Evolutionary conservation across 768 basidiomycete species (phyloP).

Genomic region (Dioszegia hungarica): DNA sequence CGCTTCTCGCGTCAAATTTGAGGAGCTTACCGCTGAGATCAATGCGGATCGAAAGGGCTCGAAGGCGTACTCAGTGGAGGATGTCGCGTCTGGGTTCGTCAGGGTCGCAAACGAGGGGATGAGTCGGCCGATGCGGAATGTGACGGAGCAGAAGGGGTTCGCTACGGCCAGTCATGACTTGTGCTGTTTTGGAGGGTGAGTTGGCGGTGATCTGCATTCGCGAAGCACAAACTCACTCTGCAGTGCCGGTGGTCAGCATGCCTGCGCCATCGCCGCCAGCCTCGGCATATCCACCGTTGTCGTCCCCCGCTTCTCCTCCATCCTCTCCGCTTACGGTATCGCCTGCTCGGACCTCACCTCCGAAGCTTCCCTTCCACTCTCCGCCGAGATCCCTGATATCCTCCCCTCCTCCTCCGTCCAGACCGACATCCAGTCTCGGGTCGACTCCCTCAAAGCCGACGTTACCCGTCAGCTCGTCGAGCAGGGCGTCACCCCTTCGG

Average conservation of each 20-base stretch:
- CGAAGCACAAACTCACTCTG: conserved; percentile 47
- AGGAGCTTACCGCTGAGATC: conserved; percentile 17
- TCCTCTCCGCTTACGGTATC: conserved; percentile 87
- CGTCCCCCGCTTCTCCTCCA: conserved; percentile 86
- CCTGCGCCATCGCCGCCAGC: conserved; percentile 81
- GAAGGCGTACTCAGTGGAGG: conserved; percentile 22
- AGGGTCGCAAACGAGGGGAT: conserved; percentile 31
- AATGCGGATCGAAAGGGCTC: conserved; percentile 22
- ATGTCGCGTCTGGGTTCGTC: conserved; percentile 28
- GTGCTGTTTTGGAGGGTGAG: conserved; percentile 63
- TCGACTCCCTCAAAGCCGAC: conserved; percentile 42
- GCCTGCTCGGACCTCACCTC: conserved; percentile 5
- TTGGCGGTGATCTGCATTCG: neutral
- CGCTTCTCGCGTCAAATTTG: conserved; percentile 12
- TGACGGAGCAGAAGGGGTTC: conserved; percentile 28
- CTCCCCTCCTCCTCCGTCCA: neutral
- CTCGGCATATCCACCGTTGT: conserved; percentile 83
- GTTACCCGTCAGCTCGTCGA: conserved; percentile 9
- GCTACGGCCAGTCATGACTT: conserved; percentile 27
- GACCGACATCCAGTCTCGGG: neutral
- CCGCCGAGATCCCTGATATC: neutral
- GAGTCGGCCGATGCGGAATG: conserved; percentile 16
- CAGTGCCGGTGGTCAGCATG: conserved; percentile 70
- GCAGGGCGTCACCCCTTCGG: conserved; percentile 7
- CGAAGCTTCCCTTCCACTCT: conserved; percentile 14